Percentiles rank a stretch among this genome's conserved stretches.
phyloP scores from a whole-genome alignment of 2,329 filamentous ascomycete species.

The Albophoma yamanashiensis region DNA sequence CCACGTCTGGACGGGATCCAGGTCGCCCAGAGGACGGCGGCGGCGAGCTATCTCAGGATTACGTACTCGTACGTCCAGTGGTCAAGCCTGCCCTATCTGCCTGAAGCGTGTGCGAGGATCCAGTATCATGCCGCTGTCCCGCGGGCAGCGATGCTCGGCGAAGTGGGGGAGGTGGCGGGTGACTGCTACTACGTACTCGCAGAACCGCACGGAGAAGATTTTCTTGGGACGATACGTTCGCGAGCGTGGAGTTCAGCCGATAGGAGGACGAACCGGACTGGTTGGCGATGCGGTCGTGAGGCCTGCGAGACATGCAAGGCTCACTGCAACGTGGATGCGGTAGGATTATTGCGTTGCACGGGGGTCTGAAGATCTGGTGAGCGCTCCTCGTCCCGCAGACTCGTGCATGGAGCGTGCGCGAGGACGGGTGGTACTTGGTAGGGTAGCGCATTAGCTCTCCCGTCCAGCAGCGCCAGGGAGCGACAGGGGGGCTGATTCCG shows the following conservation, averaged over 20 bases:
- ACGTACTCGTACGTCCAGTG: neutral
- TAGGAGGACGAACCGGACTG: conserved; percentile 1
- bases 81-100: neutral
- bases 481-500: neutral
- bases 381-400: neutral
- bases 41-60: conserved; percentile 1
- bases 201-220: neutral
- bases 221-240: neutral
- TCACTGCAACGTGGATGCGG: neutral
- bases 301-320: neutral
- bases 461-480: conserved; percentile 2
- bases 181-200: neutral
- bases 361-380: neutral
- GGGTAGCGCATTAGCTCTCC: conserved; percentile 10
- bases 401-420: neutral
- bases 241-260: conserved; percentile 4
- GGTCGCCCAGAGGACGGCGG: neutral
- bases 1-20: neutral
- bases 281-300: neutral
- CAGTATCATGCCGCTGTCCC: neutral
- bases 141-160: neutral
- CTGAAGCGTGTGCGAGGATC: neutral
- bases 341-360: neutral
- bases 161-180: conserved; percentile 1
- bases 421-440: neutral